Base-by-base conservation (phyloP, 371 early-diverging fungal genomes). In the Saksenaea vasiformis region DNA sequence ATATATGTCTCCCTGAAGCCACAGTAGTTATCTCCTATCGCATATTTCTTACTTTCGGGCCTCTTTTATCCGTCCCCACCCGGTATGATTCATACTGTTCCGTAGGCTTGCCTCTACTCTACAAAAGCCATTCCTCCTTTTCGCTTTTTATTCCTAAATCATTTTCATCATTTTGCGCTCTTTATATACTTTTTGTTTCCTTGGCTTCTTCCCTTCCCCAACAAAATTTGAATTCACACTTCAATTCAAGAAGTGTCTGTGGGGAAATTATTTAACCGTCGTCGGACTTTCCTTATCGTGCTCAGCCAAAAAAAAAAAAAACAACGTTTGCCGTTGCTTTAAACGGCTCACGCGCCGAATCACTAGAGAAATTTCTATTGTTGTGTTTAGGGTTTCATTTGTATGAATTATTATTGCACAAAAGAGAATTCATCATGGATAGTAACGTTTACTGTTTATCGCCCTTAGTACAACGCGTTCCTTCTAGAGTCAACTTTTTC, bases 31-130 rank as follows among this genome's bases (percentile, higher is more conserved):
- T n/a, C 14, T 13, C 43, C 43, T 41, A 41, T 17, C 43, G 43
- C n/a, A 17, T 41, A 14, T 41, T 17, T 17, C 15, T 41, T 41
- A 8, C 22, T 22, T 47, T 22, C 51, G 51, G 31, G 7, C 31
- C 14, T 14, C 14, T 41, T 41, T 47, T 47, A 19, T 47, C 51
- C 51, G 51, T 22, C 22, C 22, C 51, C 22, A 47, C 51, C 51
- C 51, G 51, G 17, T 31, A 47, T 47, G 51, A 47, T 47, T 47
- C 51, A 47, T 47, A n/a, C 51, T 19, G 9, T 47, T 47, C 51
- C 51, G 51, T 47, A 10, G 7, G 22, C 22, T 3, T 3, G 8
- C 11, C 4, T 22, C 9, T 19, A 22, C 24, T 8, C 22, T 22
- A 17, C 3, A 14, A 11, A 39, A 11, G 11, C 3, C 3, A 2